phyloP scores from a whole-genome alignment of 129 eudicot genomes.

The Flaveria trinervia region DNA sequence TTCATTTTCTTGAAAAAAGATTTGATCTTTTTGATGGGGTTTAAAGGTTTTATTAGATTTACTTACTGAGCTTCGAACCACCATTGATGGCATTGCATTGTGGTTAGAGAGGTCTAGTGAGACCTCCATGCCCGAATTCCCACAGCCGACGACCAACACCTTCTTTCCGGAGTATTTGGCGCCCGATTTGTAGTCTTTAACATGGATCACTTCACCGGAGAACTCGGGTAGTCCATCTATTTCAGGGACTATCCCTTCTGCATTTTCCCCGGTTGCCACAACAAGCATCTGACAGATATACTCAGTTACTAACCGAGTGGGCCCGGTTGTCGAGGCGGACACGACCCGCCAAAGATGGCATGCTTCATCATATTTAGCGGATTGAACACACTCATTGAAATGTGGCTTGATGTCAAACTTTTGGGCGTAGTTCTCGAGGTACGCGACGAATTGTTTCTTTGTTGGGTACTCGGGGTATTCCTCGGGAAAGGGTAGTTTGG shows the following conservation, averaged over 20 bases:
- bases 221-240: constrained; percentile 65
- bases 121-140: constrained; percentile 87
- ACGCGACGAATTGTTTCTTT: constrained; percentile 20
- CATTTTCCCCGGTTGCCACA: constrained; percentile 87
- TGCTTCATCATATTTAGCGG: constrained; percentile 16
- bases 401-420: constrained; percentile 20
- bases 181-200: constrained; percentile 70
- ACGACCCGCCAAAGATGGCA: constrained; percentile 23
- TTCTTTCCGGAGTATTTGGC: constrained; percentile 51
- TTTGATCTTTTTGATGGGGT: constrained; percentile 5
- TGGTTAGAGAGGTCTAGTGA: constrained; percentile 80
- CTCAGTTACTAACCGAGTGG: constrained; percentile 5
- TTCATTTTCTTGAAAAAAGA: constrained; percentile 2
- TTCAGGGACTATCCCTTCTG: constrained; percentile 66
- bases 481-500: constrained; percentile 20
- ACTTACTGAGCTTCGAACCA: constrained; percentile 75
- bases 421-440: constrained; percentile 22
- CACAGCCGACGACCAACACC: constrained; percentile 80
- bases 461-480: constrained; percentile 23
- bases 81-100: constrained; percentile 71
- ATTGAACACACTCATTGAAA: constrained; percentile 19
- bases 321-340: constrained; percentile 3
- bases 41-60: neutral
- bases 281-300: constrained; percentile 37
- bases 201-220: constrained; percentile 67